phyloP scores from a whole-genome alignment of 179 eudicot genomes.

The Spergularia azorica region DNA sequence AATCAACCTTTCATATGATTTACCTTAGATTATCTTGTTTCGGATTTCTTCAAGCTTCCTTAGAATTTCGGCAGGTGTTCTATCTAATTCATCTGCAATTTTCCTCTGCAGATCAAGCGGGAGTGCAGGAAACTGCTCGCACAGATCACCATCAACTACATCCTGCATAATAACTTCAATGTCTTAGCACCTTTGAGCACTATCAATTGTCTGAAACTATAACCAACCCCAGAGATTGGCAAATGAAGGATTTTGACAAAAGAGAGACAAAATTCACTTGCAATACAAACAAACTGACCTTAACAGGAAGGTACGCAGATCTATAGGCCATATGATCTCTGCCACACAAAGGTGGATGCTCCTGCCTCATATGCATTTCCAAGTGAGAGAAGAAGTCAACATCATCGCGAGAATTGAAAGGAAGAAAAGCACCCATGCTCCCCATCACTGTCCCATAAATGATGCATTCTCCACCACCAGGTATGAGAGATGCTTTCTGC shows the following conservation, averaged over 20 bases:
- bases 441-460: slow-evolving; percentile 99
- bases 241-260: not conserved
- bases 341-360: slow-evolving; percentile 96
- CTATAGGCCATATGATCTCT: slow-evolving; percentile 99
- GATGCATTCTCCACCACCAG: slow-evolving; percentile 91
- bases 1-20: slow-evolving; percentile 2
- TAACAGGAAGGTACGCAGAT: slow-evolving; percentile 96
- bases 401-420: slow-evolving; percentile 91
- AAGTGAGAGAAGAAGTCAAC: slow-evolving; percentile 98
- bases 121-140: slow-evolving; percentile 92
- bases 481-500: slow-evolving; percentile 95
- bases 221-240: not conserved
- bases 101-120: slow-evolving; percentile 95
- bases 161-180: slow-evolving; percentile 49
- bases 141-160: slow-evolving; percentile 97
- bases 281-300: slow-evolving; percentile 45
- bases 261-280: not conserved
- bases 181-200: too few relatives aligned
- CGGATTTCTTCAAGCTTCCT: slow-evolving; percentile 96
- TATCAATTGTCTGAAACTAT: too few relatives aligned
- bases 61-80: slow-evolving; percentile 91
- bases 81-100: slow-evolving; percentile 95
- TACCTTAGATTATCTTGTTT: slow-evolving; percentile 71
- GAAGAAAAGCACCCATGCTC: slow-evolving; percentile 92
- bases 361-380: slow-evolving; percentile 99